Base-by-base conservation (phyloP, 176 grass and related monocot species). In the Saccharum spontaneum region DNA sequence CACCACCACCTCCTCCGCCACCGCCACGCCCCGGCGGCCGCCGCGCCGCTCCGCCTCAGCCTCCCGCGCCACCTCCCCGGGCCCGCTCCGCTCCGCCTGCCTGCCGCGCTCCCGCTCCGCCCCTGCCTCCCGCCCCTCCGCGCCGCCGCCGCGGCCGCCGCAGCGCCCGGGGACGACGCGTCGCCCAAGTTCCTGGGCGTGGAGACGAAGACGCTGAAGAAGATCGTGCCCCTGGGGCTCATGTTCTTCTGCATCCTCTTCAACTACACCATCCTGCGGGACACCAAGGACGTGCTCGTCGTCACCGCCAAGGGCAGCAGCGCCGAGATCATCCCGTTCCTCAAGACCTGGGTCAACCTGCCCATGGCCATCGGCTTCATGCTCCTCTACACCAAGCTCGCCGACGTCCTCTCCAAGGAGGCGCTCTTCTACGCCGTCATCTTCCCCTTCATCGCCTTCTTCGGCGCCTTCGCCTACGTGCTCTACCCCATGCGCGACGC, bases 211-310 rank as follows among this genome's bases (percentile, higher is more conserved):
- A 96, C 97, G 44, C 85, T 99, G 6, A 96, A 94, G 86, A 99
- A 99, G 91, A 99, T 99, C 49, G 68, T 96, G 26, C 97, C 93
- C 18, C 87, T 99, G 43, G 97, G 97, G 7, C 43, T 96, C 65
- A 99, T 99, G 97, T 99, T 99, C 97, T 96, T 99, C 89, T 99
- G 93, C 72, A 99, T 99, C 80, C 97, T 96, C 8, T 99, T 99
- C 90, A 99, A 99, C 86, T 99, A 96, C 88, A 99, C 91, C 52
- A 99, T 99, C 90, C 91, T 99, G 20, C 90, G 97, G 31, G 97
- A 99, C 83, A 99, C 94, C 38, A 99, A 99, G 86, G 97, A 99
- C 76, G 97, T 96, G 87, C 83, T 99, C 50, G 93, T 99, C 24
- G 93, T 99, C 69, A 99, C 93, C 57, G 91, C 97, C 31, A 94